These are phyloP conservation scores for Rossbeevera mucosa DNA, from an alignment of 768 basidiomycete genomes.

Conservation along the genomic window DNA sequence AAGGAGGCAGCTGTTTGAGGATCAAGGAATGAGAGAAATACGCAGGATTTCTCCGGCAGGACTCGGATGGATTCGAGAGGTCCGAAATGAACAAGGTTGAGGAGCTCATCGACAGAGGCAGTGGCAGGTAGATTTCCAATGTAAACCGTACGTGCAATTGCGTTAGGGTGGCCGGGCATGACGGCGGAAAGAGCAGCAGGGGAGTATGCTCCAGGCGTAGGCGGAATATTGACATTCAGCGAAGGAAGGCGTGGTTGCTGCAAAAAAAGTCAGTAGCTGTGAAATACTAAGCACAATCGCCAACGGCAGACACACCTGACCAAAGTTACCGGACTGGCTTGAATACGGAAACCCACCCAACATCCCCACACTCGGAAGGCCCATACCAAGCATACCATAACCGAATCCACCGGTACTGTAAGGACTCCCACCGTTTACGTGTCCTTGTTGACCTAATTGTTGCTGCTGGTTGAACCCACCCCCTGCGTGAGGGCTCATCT, in stretches of 20 bases:
- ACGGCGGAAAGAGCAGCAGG: slow-evolving; percentile 76
- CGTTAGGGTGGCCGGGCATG: slow-evolving; percentile 53
- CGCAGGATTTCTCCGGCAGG: slow-evolving; percentile 94
- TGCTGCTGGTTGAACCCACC: slow-evolving; percentile 49
- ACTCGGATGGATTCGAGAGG: slow-evolving; percentile 94
- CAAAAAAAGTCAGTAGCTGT: slow-evolving; percentile 31
- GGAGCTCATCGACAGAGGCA: slow-evolving; percentile 94
- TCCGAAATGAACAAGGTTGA: slow-evolving; percentile 96
- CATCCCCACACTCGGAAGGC: slow-evolving; percentile 69
- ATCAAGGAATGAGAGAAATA: slow-evolving; percentile 97
- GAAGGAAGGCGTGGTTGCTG: slow-evolving; percentile 56
- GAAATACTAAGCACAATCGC: background rate
- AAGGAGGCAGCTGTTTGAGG: slow-evolving; percentile 90
- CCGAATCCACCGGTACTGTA: slow-evolving; percentile 52
- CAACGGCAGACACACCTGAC: slow-evolving; percentile 43
- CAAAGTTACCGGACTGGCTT: slow-evolving; percentile 65
- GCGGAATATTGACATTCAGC: slow-evolving; percentile 62
- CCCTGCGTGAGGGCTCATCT: slow-evolving; percentile 67
- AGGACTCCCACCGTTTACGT: slow-evolving; percentile 44
- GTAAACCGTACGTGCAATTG: slow-evolving; percentile 87
- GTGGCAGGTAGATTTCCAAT: slow-evolving; percentile 94
- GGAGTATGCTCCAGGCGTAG: slow-evolving; percentile 69
- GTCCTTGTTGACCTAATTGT: slow-evolving; percentile 29
- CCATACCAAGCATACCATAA: slow-evolving; percentile 80
- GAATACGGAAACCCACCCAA: slow-evolving; percentile 69